Evolutionary conservation across 225 moss, liverwort and hornwort genomes (phyloP).

Genomic region (Sphagnum tenellum): DNA sequence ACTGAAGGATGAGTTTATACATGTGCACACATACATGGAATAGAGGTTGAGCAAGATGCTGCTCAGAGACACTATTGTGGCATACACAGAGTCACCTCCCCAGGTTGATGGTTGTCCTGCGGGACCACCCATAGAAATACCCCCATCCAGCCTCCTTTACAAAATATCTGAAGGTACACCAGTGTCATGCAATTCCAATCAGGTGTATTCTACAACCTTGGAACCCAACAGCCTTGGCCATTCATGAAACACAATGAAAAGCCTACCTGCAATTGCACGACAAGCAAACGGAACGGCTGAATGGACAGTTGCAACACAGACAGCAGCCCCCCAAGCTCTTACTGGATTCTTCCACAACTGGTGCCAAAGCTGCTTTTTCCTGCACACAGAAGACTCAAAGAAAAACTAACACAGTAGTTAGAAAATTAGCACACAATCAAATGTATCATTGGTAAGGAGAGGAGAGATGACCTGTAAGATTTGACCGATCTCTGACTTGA

Average conservation of each 20-base stretch:
- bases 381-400: constrained; percentile 15
- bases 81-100: constrained; percentile 72
- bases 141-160: not conserved
- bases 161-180: not conserved
- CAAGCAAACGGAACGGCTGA: constrained; percentile 56
- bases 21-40: constrained; percentile 56
- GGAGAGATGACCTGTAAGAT: no score
- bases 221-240: no score
- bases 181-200: not conserved
- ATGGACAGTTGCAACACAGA: constrained; percentile 39
- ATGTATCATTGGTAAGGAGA: not conserved
- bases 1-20: no score
- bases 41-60: constrained; percentile 58
- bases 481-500: no score
- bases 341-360: constrained; percentile 49
- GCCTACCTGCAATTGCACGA: constrained; percentile 58
- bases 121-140: constrained; percentile 7
- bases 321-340: constrained; percentile 39
- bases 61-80: constrained; percentile 49
- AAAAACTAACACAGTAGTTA: not conserved
- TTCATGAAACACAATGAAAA: not conserved
- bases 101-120: constrained; percentile 64
- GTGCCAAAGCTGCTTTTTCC: constrained; percentile 75
- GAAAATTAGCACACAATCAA: not conserved
- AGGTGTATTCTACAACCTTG: no score